These are phyloP conservation scores for Globisporangium iwayamae DNA, from an alignment of 352 stramenopile genomes.

Conservation along the genomic window DNA sequence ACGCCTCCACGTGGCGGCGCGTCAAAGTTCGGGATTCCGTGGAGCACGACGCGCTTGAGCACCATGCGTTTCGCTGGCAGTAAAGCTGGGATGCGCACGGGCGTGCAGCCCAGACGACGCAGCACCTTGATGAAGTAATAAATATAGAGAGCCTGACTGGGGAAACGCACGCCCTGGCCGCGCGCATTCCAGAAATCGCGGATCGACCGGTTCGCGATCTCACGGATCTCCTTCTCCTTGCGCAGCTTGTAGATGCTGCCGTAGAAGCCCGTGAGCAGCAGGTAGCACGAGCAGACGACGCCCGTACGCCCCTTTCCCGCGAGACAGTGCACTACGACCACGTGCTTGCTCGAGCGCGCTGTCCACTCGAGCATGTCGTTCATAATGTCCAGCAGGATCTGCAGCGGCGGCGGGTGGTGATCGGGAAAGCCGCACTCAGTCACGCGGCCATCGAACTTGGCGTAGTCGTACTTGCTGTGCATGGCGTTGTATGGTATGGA, in stretches of 20 bases:
- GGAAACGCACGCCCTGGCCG: conserved; percentile 79
- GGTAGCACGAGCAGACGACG: conserved; percentile 79
- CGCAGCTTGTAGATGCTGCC: conserved; percentile 61
- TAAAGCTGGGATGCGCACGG: conserved; percentile 53
- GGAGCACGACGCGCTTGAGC: conserved; percentile 52
- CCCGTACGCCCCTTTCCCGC: conserved; percentile 79
- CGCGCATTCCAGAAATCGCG: conserved; percentile 73
- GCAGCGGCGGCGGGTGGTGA: conserved; percentile 74
- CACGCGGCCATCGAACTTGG: conserved; percentile 69
- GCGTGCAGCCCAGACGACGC: conserved; percentile 37
- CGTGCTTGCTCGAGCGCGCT: conserved; percentile 55
- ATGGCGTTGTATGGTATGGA: neutral
- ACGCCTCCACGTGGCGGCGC: conserved; percentile 49
- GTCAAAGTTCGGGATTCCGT: conserved; percentile 79
- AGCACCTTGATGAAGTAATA: conserved; percentile 86
- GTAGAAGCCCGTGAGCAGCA: conserved; percentile 74
- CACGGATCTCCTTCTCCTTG: conserved; percentile 59
- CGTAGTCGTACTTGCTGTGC: conserved; percentile 60
- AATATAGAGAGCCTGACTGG: conserved; percentile 83
- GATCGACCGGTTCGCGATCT: conserved; percentile 65
- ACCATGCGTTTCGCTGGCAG: conserved; percentile 57
- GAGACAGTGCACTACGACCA: conserved; percentile 79
- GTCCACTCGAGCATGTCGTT: conserved; percentile 84
- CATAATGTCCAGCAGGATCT: conserved; percentile 78
- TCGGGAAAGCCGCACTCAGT: conserved; percentile 77